A percentile compares a stretch with the other conserved stretches of the same genome.
phyloP scores from a whole-genome alignment of 2,329 filamentous ascomycete species.

The Dothideomycetes sp. region DNA sequence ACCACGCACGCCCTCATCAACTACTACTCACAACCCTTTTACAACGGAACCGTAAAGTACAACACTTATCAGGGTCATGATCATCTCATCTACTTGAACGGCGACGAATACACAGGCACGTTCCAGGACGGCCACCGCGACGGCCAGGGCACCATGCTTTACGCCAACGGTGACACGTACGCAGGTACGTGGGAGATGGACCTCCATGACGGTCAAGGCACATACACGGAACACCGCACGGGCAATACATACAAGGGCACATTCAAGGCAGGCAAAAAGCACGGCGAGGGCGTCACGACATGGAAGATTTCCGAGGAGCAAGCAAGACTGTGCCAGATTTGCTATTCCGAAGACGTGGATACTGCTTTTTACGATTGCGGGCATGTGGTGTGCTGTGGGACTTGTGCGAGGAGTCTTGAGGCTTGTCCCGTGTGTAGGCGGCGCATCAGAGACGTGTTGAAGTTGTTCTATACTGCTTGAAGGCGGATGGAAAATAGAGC shows the following conservation, averaged over 20 bases:
- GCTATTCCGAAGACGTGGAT: slow-evolving; percentile 49
- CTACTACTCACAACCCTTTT: slow-evolving; percentile 45
- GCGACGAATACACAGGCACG: slow-evolving; percentile 44
- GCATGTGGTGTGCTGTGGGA: slow-evolving; percentile 49
- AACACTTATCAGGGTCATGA: slow-evolving; percentile 44
- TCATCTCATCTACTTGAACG: slow-evolving; percentile 41
- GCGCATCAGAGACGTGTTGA: slow-evolving; percentile 45
- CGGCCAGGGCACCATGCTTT: slow-evolving; percentile 47
- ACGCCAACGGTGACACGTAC: slow-evolving; percentile 53
- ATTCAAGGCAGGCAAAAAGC: slow-evolving; percentile 49
- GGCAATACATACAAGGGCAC: slow-evolving; percentile 52
- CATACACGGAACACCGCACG: slow-evolving; percentile 43
- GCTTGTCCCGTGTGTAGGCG: slow-evolving; percentile 51
- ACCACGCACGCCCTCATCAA: slow-evolving; percentile 33
- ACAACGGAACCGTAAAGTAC: slow-evolving; percentile 38
- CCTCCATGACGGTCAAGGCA: slow-evolving; percentile 48
- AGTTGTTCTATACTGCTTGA: slow-evolving; percentile 33
- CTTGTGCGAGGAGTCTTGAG: slow-evolving; percentile 48
- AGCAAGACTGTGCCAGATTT: slow-evolving; percentile 48
- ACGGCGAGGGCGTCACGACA: slow-evolving; percentile 50
- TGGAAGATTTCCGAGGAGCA: slow-evolving; percentile 53
- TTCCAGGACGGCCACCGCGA: slow-evolving; percentile 43
- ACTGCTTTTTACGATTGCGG: slow-evolving; percentile 53
- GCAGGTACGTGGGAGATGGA: slow-evolving; percentile 51
- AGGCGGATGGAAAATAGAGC: no score